Percentiles rank a stretch among this genome's conserved stretches.
These are phyloP conservation scores for Candida coleopterorum DNA, from an alignment of 805 yeast species.

Conservation along the genomic window DNA sequence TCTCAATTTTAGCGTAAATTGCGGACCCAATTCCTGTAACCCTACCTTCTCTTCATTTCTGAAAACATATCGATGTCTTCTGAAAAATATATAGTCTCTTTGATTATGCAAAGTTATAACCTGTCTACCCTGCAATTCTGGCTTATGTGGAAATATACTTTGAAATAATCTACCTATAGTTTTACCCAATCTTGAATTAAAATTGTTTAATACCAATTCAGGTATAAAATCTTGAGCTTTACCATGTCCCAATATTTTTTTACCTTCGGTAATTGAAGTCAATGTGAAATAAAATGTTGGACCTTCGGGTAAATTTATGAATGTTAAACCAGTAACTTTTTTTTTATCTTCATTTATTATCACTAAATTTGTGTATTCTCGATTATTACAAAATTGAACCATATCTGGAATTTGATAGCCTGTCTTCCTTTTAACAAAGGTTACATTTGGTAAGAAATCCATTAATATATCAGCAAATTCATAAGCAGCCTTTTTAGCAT, in stretches of 20 bases:
- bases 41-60: slow-evolving; percentile 90
- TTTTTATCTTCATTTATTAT: slow-evolving; percentile 94
- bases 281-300: slow-evolving; percentile 92
- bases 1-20: slow-evolving; percentile 83
- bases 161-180: slow-evolving; percentile 92
- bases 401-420: slow-evolving; percentile 84
- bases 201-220: slow-evolving; percentile 86
- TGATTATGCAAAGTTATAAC: slow-evolving; percentile 95
- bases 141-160: slow-evolving; percentile 85
- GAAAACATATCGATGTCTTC: slow-evolving; percentile 91
- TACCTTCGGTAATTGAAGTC: slow-evolving; percentile 69
- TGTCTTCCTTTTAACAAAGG: slow-evolving; percentile 85
- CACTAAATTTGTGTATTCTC: slow-evolving; percentile 83
- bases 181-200: slow-evolving; percentile 86
- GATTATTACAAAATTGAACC: slow-evolving; percentile 72
- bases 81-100: slow-evolving; percentile 89
- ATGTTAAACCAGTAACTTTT: slow-evolving; percentile 84
- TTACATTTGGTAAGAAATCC: slow-evolving; percentile 79
- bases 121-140: slow-evolving; percentile 93
- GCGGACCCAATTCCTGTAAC: slow-evolving; percentile 94
- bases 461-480: slow-evolving; percentile 83
- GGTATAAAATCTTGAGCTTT: slow-evolving; percentile 87
- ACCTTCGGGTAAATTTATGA: slow-evolving; percentile 91
- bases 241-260: slow-evolving; percentile 82
- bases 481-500: slow-evolving; percentile 82